phyloP scores from a whole-genome alignment of 805 yeast genomes.

The Komagataella ulmi region DNA sequence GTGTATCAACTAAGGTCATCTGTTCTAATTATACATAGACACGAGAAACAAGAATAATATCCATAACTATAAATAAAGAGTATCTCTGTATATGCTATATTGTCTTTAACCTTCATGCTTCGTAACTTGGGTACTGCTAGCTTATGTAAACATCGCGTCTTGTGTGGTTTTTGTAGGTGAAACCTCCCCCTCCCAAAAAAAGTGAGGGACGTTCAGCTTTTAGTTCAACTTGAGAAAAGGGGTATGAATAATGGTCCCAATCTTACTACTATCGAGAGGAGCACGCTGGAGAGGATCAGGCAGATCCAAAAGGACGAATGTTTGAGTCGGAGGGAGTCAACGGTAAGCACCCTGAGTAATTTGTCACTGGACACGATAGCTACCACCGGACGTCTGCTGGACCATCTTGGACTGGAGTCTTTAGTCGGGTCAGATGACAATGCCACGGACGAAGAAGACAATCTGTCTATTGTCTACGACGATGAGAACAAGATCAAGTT shows the following conservation, averaged over 20 bases:
- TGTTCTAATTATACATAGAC: slow-evolving; percentile 1
- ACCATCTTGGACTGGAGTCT: neutral
- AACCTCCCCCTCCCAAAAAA: neutral
- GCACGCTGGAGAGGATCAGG: neutral
- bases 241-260: neutral
- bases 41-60: neutral
- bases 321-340: neutral
- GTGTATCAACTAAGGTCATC: slow-evolving; percentile 31
- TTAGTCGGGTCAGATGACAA: neutral
- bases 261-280: neutral
- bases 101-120: no score
- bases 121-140: neutral
- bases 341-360: neutral
- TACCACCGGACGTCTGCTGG: neutral
- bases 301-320: neutral
- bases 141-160: neutral
- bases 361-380: neutral
- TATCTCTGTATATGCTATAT: neutral
- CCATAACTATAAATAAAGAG: neutral
- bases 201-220: neutral
- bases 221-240: neutral
- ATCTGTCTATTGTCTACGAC: neutral
- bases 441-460: neutral
- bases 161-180: neutral
- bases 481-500: neutral